Evolutionary conservation across 148 eudicot species (phyloP), one percentile per base, ranked within the genome.

Genomic region (Rhododendron griersonianum): DNA sequence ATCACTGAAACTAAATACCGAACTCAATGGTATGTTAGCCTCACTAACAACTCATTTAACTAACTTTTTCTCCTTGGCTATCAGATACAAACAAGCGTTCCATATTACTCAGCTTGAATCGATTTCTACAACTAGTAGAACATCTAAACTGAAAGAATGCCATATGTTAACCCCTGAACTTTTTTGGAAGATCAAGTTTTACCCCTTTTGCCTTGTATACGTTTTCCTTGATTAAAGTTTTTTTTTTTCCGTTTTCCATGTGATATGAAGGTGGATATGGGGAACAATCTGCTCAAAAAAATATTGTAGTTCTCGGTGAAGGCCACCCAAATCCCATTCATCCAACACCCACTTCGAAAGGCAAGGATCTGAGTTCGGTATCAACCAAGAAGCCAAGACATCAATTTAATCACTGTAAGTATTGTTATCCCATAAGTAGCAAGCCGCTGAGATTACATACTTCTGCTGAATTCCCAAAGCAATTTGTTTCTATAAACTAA

Each of bases 341-440:
- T 73, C 92, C 93, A 39, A 91, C 86, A 85, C 91, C 91, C 78
- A 87, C 67, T 86, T 85, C 47, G 48, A 82, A 88, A 82, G 61
- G 81, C 81, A 75, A 71, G 75, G 83, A 77, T 48, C 84, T 50
- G 69, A 84, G 33, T 25, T 57, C 86, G 41, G 28, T 18, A 47
- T 85, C 81, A 79, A 81, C 47, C 55, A 90, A 93, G 85, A 90
- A 93, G 84, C 85, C 89, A 86, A 90, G 67, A 78, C 91, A 91
- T 78, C 74, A 86, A 19, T 96, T 91, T 84, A 96, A 94, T 84
- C 93, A 96, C 77, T 94, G 97, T 96, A 90, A 91, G 98, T 92
- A 35, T 28, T 71, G 7, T 3, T 51, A 37, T 39, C 19, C 14
- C 76, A 37, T 23, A 16, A 74, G 84, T 7, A 25, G 23, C 71